These are phyloP conservation scores for Aspergillus bertholletiae DNA, from an alignment of 495 filamentous ascomycete genomes.

Conservation along the genomic window DNA sequence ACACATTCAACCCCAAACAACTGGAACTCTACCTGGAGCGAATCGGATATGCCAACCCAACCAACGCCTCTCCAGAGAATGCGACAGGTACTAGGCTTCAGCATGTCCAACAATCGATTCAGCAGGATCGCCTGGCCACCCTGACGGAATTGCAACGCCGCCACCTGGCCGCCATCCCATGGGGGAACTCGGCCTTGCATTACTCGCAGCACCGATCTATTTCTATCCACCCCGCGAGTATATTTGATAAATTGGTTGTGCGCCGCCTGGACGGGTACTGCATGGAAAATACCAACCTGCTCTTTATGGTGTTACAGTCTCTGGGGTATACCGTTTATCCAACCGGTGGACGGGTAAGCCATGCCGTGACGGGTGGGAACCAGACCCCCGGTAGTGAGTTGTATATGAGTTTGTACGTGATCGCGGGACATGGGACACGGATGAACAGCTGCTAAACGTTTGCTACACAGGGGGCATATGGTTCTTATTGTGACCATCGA, in stretches of 20 bases:
- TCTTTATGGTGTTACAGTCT: constrained; percentile 56
- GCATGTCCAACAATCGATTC: constrained; percentile 17
- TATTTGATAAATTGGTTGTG: constrained; percentile 64
- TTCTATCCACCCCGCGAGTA: constrained; percentile 51
- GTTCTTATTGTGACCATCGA: constrained; percentile 61
- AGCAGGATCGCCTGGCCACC: constrained; percentile 20
- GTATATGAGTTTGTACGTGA: constrained; percentile 25
- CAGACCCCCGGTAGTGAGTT: constrained; percentile 14
- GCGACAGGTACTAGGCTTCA: constrained; percentile 12
- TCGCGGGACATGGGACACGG: background rate
- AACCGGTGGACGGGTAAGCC: constrained; percentile 38
- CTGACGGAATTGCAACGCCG: constrained; percentile 29
- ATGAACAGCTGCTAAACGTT: background rate
- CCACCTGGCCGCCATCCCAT: constrained; percentile 62
- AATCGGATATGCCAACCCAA: constrained; percentile 23
- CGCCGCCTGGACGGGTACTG: constrained; percentile 71
- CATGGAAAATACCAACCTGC: constrained; percentile 70
- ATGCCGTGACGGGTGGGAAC: constrained; percentile 13
- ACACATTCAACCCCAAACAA: constrained; percentile 27
- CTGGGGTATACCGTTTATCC: constrained; percentile 58
- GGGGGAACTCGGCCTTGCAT: constrained; percentile 60
- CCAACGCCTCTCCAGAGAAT: too few species aligned
- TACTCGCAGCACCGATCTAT: constrained; percentile 55
- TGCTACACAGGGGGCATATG: constrained; percentile 51
- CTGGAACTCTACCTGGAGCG: constrained; percentile 33